Evolutionary conservation across 1,284 basidiomycete genomes (phyloP).

Genomic region (Tylopilus orsonianus): DNA sequence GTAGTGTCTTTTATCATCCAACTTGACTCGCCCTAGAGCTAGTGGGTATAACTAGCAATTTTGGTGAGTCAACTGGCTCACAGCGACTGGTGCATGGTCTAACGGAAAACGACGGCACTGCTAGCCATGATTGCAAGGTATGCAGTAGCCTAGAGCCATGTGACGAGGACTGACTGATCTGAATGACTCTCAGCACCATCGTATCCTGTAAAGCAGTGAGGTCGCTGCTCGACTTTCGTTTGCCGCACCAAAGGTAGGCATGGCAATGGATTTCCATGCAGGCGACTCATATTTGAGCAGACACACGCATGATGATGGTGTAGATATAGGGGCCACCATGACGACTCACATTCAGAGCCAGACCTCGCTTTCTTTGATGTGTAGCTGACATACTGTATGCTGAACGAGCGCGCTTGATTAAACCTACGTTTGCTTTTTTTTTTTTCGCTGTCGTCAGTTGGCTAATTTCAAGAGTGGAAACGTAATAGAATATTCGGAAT

Average conservation of each 20-base stretch:
- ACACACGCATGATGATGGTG: neutral
- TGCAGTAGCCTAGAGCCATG: neutral
- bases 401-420: too few relatives aligned
- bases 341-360: conserved; percentile 4
- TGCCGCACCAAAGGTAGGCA: conserved; percentile 6
- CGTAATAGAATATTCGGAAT: too few relatives aligned
- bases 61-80: conserved; percentile 10
- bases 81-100: neutral
- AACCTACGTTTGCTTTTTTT: too few relatives aligned
- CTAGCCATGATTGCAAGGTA: conserved; percentile 20
- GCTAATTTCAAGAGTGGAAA: too few relatives aligned
- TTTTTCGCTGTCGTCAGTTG: too few relatives aligned
- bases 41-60: conserved; percentile 8
- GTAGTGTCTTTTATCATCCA: neutral
- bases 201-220: conserved; percentile 19
- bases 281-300: neutral
- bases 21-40: conserved; percentile 7
- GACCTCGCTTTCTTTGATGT: neutral
- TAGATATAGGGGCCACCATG: neutral
- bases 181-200: conserved; percentile 11
- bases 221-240: conserved; percentile 13
- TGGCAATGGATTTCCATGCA: neutral
- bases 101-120: neutral
- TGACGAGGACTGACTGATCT: neutral
- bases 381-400: neutral